Conservation (phyloP, 148 eudicot species). For the Amaranthus palmeri region DNA sequence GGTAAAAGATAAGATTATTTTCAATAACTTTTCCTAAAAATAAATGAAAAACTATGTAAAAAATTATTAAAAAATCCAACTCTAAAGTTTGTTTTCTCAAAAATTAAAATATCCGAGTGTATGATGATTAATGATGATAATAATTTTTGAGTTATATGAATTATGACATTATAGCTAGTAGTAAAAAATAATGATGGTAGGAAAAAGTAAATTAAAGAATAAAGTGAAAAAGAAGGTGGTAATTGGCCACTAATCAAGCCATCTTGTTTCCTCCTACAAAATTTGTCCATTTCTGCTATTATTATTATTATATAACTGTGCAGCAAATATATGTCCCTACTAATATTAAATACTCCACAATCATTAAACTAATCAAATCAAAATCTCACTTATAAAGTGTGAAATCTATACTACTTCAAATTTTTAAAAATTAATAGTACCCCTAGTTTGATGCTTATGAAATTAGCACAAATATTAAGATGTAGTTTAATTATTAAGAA, state of each 20-base stretch:
- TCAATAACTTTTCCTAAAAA: no score
- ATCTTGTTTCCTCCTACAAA: conserved; percentile 1
- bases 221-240: neutral
- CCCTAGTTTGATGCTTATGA: neutral
- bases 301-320: neutral
- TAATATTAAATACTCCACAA: neutral
- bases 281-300: conserved; percentile 14
- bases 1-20: no score
- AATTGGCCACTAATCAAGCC: conserved; percentile 33
- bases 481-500: no score
- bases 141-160: no score
- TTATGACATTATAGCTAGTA: no score
- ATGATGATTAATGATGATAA: no score
- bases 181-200: neutral
- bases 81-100: no score
- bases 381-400: conserved; percentile 13
- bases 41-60: no score
- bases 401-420: neutral
- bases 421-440: neutral
- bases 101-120: no score
- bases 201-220: neutral
- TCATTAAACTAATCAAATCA: neutral
- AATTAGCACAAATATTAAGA: no score
- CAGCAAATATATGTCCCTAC: conserved; percentile 12
- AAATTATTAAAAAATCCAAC: no score